Evolutionary conservation across 306 rosid genomes (phyloP).

Genomic region (Cicer yamashitae): DNA sequence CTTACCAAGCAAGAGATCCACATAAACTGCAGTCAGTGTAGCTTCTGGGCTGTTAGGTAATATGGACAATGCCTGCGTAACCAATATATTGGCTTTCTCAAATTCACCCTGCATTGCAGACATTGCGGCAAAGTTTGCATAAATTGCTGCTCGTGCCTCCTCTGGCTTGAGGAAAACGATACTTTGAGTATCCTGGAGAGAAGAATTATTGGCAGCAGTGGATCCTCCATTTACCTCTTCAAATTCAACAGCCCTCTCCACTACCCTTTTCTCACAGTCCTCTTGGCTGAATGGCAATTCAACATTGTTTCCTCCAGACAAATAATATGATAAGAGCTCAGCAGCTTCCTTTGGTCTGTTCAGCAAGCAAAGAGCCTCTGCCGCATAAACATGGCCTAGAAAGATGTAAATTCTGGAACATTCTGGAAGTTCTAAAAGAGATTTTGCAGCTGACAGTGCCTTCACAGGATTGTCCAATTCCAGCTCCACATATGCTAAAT

Average conservation of each 20-base stretch:
- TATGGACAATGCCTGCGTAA: slow-evolving; percentile 72
- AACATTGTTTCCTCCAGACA: slow-evolving; percentile 66
- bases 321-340: slow-evolving; percentile 69
- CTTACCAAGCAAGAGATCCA: slow-evolving; percentile 83
- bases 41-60: slow-evolving; percentile 80
- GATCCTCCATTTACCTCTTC: slow-evolving; percentile 80
- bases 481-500: slow-evolving; percentile 89
- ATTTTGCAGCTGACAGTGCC: slow-evolving; percentile 70
- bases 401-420: slow-evolving; percentile 83
- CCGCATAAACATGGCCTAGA: slow-evolving; percentile 84
- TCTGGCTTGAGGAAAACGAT: slow-evolving; percentile 81
- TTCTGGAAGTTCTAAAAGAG: slow-evolving; percentile 82
- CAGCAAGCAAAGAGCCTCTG: slow-evolving; percentile 94
- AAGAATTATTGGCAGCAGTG: slow-evolving; percentile 55
- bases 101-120: slow-evolving; percentile 84
- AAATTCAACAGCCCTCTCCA: slow-evolving; percentile 60
- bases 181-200: slow-evolving; percentile 54
- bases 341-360: slow-evolving; percentile 90
- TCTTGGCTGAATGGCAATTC: slow-evolving; percentile 83
- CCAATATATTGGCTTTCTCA: slow-evolving; percentile 68
- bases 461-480: slow-evolving; percentile 82
- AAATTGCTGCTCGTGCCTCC: slow-evolving; percentile 80
- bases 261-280: slow-evolving; percentile 73
- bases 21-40: slow-evolving; percentile 76
- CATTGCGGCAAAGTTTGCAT: slow-evolving; percentile 78